phyloP scores from a whole-genome alignment of 495 filamentous ascomycete species.

The Aspergillus bertholletiae region DNA sequence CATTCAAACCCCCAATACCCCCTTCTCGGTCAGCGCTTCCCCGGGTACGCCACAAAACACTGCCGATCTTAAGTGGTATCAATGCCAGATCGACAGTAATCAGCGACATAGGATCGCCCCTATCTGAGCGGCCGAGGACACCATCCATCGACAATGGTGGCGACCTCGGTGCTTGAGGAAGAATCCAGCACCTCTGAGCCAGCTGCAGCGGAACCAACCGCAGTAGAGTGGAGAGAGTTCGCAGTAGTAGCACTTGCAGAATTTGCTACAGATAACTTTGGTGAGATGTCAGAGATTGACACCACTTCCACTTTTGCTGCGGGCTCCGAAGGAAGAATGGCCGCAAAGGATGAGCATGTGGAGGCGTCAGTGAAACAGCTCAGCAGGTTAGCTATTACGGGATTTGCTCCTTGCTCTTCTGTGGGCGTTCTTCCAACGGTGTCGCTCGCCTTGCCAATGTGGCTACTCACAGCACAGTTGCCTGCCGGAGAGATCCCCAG shows the following conservation, averaged over 20 bases:
- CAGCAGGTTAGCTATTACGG: constrained; percentile 2
- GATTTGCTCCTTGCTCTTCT: constrained; percentile 5
- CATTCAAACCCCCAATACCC: background rate
- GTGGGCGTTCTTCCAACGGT: constrained; percentile 6
- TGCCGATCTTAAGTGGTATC: background rate
- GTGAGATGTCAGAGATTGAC: background rate
- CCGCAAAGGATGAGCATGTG: constrained; percentile 10
- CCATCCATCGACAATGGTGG: constrained; percentile 4
- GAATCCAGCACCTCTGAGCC: constrained; percentile 9
- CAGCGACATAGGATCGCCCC: constrained; percentile 10
- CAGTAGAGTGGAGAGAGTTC: constrained; percentile 6
- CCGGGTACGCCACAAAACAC: background rate
- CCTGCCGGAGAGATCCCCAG: background rate
- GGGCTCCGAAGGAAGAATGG: constrained; percentile 9
- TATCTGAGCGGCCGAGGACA: constrained; percentile 5
- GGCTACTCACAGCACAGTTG: constrained; percentile 6
- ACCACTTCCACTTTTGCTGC: constrained; percentile 6
- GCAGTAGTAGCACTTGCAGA: background rate
- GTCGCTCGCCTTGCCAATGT: constrained; percentile 7
- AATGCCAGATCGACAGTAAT: background rate
- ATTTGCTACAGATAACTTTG: background rate
- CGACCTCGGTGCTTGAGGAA: background rate
- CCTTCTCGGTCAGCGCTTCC: too few relatives aligned
- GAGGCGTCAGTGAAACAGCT: constrained; percentile 4
- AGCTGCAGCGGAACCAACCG: constrained; percentile 10